phyloP scores from a whole-genome alignment of 2,329 filamentous ascomycete species.

The Rutstroemia sp. region DNA sequence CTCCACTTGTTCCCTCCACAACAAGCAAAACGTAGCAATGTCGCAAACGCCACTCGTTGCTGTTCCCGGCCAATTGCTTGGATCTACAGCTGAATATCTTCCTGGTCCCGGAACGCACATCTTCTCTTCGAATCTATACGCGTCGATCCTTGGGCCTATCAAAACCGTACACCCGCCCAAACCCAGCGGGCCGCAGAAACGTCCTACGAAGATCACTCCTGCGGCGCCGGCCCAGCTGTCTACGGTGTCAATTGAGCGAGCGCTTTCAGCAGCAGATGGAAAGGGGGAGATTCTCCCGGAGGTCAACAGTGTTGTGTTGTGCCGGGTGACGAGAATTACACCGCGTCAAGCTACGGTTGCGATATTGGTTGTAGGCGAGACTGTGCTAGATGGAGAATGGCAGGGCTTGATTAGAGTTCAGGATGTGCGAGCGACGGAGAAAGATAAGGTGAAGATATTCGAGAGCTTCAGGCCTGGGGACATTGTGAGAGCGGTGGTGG shows the following conservation, averaged over 20 bases:
- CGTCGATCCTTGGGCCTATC: constrained; percentile 74
- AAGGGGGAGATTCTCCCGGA: constrained; percentile 72
- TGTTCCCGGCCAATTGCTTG: constrained; percentile 77
- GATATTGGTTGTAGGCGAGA: constrained; percentile 74
- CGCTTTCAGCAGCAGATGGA: constrained; percentile 15
- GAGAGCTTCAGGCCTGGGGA: constrained; percentile 91
- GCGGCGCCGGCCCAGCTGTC: constrained; percentile 37
- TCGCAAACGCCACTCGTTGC: constrained; percentile 39
- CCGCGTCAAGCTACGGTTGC: constrained; percentile 78
- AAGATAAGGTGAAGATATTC: constrained; percentile 86
- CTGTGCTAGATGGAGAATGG: constrained; percentile 70
- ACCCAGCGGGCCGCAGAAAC: constrained; percentile 43
- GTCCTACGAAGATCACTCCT: constrained; percentile 49
- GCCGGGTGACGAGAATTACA: constrained; percentile 77
- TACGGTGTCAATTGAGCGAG: constrained; percentile 46
- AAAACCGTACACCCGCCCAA: constrained; percentile 39
- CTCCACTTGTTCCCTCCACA: neutral
- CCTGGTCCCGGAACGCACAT: constrained; percentile 82
- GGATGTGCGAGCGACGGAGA: constrained; percentile 91
- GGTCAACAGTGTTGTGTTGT: constrained; percentile 74
- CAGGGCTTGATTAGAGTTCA: constrained; percentile 80
- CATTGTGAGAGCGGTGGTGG: constrained; percentile 78
- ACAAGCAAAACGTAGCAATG: constrained; percentile 13
- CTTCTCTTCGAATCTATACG: constrained; percentile 64
- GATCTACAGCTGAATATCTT: constrained; percentile 55